Conservation (phyloP, 352 stramenopile species). For the Globisporangium acanthophoron region DNA sequence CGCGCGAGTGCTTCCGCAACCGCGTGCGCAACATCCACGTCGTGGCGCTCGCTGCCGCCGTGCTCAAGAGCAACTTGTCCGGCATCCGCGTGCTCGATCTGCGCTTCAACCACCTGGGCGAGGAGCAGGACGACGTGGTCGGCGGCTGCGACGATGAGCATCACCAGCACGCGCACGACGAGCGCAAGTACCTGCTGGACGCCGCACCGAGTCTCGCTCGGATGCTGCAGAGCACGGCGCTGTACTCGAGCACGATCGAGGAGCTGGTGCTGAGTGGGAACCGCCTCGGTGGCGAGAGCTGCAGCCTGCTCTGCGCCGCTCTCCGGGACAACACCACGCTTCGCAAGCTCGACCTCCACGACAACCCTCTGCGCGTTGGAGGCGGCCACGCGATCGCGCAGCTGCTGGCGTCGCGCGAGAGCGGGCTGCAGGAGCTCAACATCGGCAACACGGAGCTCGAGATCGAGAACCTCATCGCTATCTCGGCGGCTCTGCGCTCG, state of each 20-base stretch:
- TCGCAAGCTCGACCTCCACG: constrained; percentile 35
- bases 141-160: constrained; percentile 13
- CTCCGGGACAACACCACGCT: constrained; percentile 35
- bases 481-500: constrained; percentile 36
- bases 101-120: constrained; percentile 47
- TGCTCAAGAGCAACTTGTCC: constrained; percentile 43
- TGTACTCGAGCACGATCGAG: constrained; percentile 47
- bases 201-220: constrained; percentile 34
- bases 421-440: constrained; percentile 40
- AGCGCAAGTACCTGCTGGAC: constrained; percentile 43
- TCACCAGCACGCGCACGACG: constrained; percentile 14
- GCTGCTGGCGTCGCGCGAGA: constrained; percentile 28
- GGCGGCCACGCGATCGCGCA: constrained; percentile 50
- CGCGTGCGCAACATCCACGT: constrained; percentile 66
- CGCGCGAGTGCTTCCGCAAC: constrained; percentile 47
- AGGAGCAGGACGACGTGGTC: constrained; percentile 16
- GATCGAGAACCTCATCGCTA: constrained; percentile 61
- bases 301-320: constrained; percentile 42
- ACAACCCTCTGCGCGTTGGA: constrained; percentile 42
- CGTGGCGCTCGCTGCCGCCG: constrained; percentile 36
- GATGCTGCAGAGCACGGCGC: constrained; percentile 36
- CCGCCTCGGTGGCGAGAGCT: constrained; percentile 50
- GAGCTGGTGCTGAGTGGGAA: constrained; percentile 60
- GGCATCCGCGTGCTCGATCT: constrained; percentile 43
- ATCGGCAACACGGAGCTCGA: constrained; percentile 53